Evolutionary conservation across 306 rosid species (phyloP).

Genomic region (Lathyrus aphaca): DNA sequence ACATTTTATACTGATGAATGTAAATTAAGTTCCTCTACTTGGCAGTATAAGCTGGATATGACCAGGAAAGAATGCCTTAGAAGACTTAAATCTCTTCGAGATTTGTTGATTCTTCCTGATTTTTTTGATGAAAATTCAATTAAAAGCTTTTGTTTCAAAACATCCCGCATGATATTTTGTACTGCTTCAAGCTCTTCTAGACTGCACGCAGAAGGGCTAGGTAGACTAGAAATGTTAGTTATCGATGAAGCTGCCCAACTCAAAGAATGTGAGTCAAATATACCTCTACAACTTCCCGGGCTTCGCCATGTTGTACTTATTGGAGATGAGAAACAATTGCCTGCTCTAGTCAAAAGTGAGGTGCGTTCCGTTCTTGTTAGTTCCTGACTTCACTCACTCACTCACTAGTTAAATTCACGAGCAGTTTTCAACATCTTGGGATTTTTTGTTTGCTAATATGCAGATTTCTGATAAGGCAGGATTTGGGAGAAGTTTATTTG

Average conservation of each 20-base stretch:
- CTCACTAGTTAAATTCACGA: constrained; percentile 6
- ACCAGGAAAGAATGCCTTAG: constrained; percentile 48
- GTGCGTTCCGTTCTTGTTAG: constrained; percentile 38
- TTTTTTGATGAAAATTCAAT: constrained; percentile 37
- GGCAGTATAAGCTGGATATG: constrained; percentile 35
- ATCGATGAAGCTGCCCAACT: constrained; percentile 61
- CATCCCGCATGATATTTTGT: constrained; percentile 49
- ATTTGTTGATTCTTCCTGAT: constrained; percentile 38
- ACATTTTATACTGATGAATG: constrained; percentile 26
- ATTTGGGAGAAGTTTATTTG: constrained; percentile 50
- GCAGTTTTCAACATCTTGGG: background rate
- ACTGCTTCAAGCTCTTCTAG: constrained; percentile 50
- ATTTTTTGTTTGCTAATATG: constrained; percentile 28
- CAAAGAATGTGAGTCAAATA: constrained; percentile 53
- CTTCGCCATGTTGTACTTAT: constrained; percentile 49
- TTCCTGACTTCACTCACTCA: background rate
- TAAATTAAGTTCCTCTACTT: constrained; percentile 27
- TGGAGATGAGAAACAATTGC: constrained; percentile 54
- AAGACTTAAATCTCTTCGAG: constrained; percentile 44
- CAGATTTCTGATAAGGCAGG: constrained; percentile 44
- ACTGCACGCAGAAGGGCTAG: constrained; percentile 37
- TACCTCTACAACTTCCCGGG: constrained; percentile 49
- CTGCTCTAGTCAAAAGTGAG: constrained; percentile 53
- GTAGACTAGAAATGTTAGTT: constrained; percentile 45
- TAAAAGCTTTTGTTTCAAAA: constrained; percentile 42